Evolutionary conservation across 2,329 filamentous ascomycete species (phyloP).

Genomic region (Aspergillus neotritici): DNA sequence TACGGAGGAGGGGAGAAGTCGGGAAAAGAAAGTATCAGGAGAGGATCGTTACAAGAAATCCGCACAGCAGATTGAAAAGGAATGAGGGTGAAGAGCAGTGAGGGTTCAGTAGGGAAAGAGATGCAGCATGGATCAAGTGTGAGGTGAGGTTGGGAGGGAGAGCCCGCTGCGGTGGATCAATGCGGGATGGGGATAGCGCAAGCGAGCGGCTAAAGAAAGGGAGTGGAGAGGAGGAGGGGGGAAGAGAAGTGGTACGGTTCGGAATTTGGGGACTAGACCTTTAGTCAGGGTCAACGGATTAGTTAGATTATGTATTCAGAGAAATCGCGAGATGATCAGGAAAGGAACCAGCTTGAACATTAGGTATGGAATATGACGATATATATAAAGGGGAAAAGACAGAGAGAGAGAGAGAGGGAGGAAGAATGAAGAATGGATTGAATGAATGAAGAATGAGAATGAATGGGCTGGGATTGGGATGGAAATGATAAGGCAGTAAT

Average conservation of each 20-base stretch:
- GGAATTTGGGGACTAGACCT: slow-evolving; percentile 2
- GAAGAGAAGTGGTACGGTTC: slow-evolving; percentile 7
- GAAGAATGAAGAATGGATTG: neutral
- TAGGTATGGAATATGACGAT: neutral
- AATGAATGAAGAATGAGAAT: slow-evolving; percentile 1
- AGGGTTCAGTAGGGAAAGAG: slow-evolving; percentile 13
- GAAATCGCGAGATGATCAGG: neutral
- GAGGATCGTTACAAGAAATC: slow-evolving; percentile 14
- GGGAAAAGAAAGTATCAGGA: slow-evolving; percentile 18
- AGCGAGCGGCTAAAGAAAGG: slow-evolving; percentile 21
- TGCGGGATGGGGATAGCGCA: slow-evolving; percentile 22
- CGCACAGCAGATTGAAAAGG: too few relatives aligned
- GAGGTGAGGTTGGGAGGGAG: slow-evolving; percentile 4
- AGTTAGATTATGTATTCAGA: neutral
- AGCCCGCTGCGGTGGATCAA: slow-evolving; percentile 16
- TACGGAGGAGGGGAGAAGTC: slow-evolving; percentile 7
- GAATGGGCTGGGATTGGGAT: neutral
- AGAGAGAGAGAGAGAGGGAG: slow-evolving; percentile 1
- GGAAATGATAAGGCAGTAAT: slow-evolving; percentile 1
- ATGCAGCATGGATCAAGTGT: slow-evolving; percentile 29
- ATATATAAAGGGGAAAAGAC: neutral
- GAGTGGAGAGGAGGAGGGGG: slow-evolving; percentile 12
- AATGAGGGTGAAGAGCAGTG: too few relatives aligned
- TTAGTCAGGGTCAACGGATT: too few relatives aligned
- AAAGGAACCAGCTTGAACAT: too few relatives aligned